Conservation (phyloP, 805 yeast genomes). For the Yamadazyma nakazawae region DNA sequence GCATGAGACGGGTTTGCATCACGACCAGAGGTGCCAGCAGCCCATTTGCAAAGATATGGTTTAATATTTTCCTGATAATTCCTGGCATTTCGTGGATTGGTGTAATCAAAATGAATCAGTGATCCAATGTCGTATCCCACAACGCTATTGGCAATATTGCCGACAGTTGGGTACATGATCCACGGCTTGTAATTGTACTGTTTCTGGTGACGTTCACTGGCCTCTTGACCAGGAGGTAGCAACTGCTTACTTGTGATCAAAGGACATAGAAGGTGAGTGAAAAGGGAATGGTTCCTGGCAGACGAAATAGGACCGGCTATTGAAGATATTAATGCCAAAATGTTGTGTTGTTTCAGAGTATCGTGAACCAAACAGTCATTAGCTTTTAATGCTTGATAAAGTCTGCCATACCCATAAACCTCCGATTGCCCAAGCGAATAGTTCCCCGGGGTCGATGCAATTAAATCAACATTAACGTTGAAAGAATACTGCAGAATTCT, state of each 20-base stretch:
- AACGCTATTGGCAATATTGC: slow-evolving; percentile 36
- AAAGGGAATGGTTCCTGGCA: slow-evolving; percentile 32
- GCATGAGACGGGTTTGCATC: slow-evolving; percentile 57
- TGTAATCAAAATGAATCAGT: slow-evolving; percentile 46
- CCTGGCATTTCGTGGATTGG: slow-evolving; percentile 11
- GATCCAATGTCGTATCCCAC: slow-evolving; percentile 49
- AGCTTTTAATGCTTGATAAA: slow-evolving; percentile 38
- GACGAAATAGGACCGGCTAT: slow-evolving; percentile 43
- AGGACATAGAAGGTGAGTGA: slow-evolving; percentile 49
- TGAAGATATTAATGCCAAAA: slow-evolving; percentile 47
- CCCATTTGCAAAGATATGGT: slow-evolving; percentile 48
- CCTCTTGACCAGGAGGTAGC: slow-evolving; percentile 24
- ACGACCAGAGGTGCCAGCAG: slow-evolving; percentile 26
- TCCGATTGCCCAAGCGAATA: slow-evolving; percentile 22
- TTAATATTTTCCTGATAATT: slow-evolving; percentile 34
- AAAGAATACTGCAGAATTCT: slow-evolving; percentile 42
- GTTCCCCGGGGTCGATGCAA: slow-evolving; percentile 54
- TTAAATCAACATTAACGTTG: slow-evolving; percentile 47
- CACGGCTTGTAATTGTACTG: slow-evolving; percentile 28
- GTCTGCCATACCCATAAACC: slow-evolving; percentile 47
- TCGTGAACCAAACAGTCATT: slow-evolving; percentile 25
- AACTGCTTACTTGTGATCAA: slow-evolving; percentile 24
- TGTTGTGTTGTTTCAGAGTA: slow-evolving; percentile 19
- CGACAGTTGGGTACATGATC: slow-evolving; percentile 44
- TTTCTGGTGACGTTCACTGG: slow-evolving; percentile 20